Conservation (phyloP, 2,329 filamentous ascomycete genomes). For the Neurospora sp. region DNA sequence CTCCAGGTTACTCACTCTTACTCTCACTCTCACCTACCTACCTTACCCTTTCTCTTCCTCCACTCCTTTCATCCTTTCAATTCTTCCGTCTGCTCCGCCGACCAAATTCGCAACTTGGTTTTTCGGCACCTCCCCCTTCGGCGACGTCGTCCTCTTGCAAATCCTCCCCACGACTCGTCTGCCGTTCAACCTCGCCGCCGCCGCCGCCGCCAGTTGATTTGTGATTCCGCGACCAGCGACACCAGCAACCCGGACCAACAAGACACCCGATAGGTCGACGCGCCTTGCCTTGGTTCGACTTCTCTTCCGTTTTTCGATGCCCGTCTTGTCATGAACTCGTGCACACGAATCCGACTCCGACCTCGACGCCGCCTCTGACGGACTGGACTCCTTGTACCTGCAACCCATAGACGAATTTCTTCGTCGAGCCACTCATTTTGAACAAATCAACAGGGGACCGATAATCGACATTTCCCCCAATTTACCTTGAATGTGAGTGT, state of each 20-base stretch:
- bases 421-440: conserved; percentile 39
- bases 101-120: conserved; percentile 11
- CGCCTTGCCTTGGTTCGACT: conserved; percentile 6
- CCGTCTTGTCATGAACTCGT: conserved; percentile 20
- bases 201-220: neutral
- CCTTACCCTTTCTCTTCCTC: conserved; percentile 12
- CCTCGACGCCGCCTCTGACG: conserved; percentile 18
- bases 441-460: conserved; percentile 10
- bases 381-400: conserved; percentile 15
- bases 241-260: neutral
- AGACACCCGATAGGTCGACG: neutral
- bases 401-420: conserved; percentile 19
- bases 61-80: conserved; percentile 10
- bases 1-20: neutral
- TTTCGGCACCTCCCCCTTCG: conserved; percentile 12
- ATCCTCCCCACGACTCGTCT: neutral
- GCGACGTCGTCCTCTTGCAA: conserved; percentile 10
- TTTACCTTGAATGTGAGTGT: conserved; percentile 14
- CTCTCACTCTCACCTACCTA: conserved; percentile 11
- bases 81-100: conserved; percentile 5
- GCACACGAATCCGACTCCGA: conserved; percentile 11
- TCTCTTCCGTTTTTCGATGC: conserved; percentile 17
- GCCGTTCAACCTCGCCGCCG: neutral
- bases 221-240: neutral
- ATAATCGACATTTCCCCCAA: conserved; percentile 3